A percentile compares a stretch with the other conserved stretches of the same genome.
phyloP scores from a whole-genome alignment of 176 grass and related monocot genomes.

The Paspalum vaginatum region DNA sequence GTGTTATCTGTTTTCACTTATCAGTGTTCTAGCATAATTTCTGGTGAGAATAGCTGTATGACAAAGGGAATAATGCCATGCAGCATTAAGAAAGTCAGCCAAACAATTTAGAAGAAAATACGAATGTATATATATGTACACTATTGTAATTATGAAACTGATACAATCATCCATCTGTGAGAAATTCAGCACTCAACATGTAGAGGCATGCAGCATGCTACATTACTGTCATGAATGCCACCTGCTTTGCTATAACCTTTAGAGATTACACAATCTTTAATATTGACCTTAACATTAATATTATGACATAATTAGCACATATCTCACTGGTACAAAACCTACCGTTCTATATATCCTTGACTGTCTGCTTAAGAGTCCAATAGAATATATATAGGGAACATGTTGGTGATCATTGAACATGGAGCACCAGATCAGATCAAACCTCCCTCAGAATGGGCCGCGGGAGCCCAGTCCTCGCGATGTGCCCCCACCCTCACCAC shows the following conservation, averaged over 20 bases:
- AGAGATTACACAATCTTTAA: neutral
- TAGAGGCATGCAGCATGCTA: neutral
- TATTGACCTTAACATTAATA: neutral
- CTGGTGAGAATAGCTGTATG: neutral
- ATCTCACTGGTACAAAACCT: neutral
- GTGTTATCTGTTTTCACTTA: neutral
- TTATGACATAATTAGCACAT: neutral
- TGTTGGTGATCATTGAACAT: too few species aligned
- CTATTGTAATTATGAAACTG: constrained; percentile 2
- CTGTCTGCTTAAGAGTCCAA: too few species aligned
- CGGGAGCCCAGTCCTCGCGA: too few species aligned
- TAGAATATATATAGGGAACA: too few species aligned
- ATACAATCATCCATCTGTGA: neutral
- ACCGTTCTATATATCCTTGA: too few species aligned
- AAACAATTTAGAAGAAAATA: neutral
- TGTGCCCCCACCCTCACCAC: too few species aligned
- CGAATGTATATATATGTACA: neutral
- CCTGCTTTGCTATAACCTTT: neutral
- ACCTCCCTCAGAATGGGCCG: too few species aligned
- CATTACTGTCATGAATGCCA: neutral
- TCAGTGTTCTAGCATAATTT: neutral
- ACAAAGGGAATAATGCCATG: neutral
- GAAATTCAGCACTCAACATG: neutral
- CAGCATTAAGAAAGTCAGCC: neutral
- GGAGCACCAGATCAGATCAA: too few species aligned